Conservation (phyloP, 345 rosid genomes). For the Toxicodendron radicans region DNA sequence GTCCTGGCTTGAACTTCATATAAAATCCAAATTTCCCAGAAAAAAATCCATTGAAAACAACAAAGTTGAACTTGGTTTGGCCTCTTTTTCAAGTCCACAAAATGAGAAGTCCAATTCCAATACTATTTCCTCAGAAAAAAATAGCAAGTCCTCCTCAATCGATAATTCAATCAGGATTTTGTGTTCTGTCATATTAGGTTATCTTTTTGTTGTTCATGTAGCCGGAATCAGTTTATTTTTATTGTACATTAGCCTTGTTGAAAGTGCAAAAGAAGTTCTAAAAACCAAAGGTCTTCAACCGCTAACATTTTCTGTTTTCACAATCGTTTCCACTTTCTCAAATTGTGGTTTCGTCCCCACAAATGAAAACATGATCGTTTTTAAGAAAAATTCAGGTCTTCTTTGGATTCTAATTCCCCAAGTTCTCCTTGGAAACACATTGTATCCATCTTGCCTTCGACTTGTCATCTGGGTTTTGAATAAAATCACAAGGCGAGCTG, state of each 20-base stretch:
- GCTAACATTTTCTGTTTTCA: slow-evolving; percentile 46
- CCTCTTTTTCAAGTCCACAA: not conserved
- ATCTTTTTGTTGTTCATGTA: slow-evolving; percentile 27
- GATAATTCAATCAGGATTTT: slow-evolving; percentile 17
- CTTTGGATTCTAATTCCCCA: slow-evolving; percentile 41
- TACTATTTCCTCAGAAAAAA: not conserved
- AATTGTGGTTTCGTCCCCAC: slow-evolving; percentile 58
- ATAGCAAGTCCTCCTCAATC: not conserved
- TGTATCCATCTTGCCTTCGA: slow-evolving; percentile 20
- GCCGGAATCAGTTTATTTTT: slow-evolving; percentile 30
- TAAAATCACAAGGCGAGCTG: slow-evolving; percentile 11
- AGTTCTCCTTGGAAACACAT: slow-evolving; percentile 36
- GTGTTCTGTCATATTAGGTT: slow-evolving; percentile 31
- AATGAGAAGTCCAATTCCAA: not conserved
- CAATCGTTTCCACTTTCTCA: slow-evolving; percentile 41
- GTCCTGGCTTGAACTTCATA: slow-evolving; percentile 40
- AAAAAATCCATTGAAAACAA: not conserved
- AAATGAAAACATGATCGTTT: slow-evolving; percentile 55
- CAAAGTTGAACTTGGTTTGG: slow-evolving; percentile 12
- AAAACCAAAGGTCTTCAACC: slow-evolving; percentile 27
- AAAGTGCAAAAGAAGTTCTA: slow-evolving; percentile 36
- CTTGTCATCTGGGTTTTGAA: slow-evolving; percentile 22
- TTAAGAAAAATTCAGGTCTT: slow-evolving; percentile 39
- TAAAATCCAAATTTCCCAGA: not conserved
- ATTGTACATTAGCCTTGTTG: slow-evolving; percentile 20